Base-by-base conservation (phyloP, 768 basidiomycete genomes). In the Calocera viscosa region DNA sequence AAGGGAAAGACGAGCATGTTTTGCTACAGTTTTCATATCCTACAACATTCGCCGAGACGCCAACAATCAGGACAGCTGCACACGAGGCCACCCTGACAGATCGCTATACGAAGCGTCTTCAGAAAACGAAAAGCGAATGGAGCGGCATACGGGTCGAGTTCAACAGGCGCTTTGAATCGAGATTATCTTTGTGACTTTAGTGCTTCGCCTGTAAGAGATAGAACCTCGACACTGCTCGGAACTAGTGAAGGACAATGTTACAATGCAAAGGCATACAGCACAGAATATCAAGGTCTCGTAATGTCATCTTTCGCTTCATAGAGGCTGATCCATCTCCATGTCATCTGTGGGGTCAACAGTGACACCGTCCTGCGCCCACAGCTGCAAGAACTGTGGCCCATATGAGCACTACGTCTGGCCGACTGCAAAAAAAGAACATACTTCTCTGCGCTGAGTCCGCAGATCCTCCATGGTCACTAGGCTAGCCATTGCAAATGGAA, bases 391-490 rank as follows among this genome's bases (percentile, higher is more conserved):
- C 32, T 64, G 34, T 28, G 17, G 3, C 30, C 43, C 33, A 32
- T 66, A 33, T 49, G 14, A 60, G n/a, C 43, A 47, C 24, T 35
- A 2, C 11, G 8, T 24, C 22, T 24, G 26, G 43, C 2, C 2
- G 22, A 65, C 11, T 35, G 30, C 11, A n/a, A 47, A 1, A 14
- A 32, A 19, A 12, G 60, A 0, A 76, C 85, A 73, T 73, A 94
- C 94, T 72, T 79, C 81, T 47, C 77, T 72, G 70, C 84, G 86
- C 73, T 95, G 92, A 2, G 71, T 70, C 7, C 79, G 77, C 47
- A 83, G 78, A 70, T 94, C 90, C 35, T 82, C 81, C 0, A 81
- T 80, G 1, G 86, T 87, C 16, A 83, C 70, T 14, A 94, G 79
- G 2, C 86, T 82, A 32, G 73, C 72, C 16, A 77, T 80, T 0